A percentile compares a stretch with the other conserved stretches of the same genome.
These are phyloP conservation scores for Suillus subaureus DNA, from an alignment of 768 basidiomycete genomes.

Conservation along the genomic window DNA sequence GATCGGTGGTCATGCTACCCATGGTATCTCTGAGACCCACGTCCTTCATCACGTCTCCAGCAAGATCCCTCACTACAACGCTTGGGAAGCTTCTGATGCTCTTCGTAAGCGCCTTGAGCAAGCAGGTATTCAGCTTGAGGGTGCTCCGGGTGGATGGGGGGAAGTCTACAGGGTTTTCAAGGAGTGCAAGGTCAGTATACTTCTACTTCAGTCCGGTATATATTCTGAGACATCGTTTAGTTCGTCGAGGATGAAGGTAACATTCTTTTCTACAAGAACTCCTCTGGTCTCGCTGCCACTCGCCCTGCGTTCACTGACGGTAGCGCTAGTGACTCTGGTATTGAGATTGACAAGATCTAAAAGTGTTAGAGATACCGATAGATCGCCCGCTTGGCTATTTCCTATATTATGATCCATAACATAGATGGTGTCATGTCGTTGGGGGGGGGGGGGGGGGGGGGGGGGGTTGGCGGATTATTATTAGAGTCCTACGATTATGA, in stretches of 20 bases:
- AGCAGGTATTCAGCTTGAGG: slow-evolving; percentile 63
- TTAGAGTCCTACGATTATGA: background rate
- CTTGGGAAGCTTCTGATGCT: slow-evolving; percentile 91
- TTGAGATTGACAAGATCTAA: slow-evolving; percentile 51
- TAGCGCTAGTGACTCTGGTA: slow-evolving; percentile 64
- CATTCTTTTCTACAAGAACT: slow-evolving; percentile 91
- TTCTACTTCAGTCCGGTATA: background rate
- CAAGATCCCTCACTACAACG: slow-evolving; percentile 96
- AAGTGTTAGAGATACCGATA: slow-evolving; percentile 1
- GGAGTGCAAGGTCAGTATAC: slow-evolving; percentile 65
- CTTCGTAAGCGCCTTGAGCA: slow-evolving; percentile 72
- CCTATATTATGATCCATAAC: background rate
- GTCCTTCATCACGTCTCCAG: slow-evolving; percentile 89
- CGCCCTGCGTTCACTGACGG: slow-evolving; percentile 67
- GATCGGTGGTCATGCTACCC: slow-evolving; percentile 82
- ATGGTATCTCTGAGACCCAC: slow-evolving; percentile 95
- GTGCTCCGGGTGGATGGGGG: slow-evolving; percentile 76
- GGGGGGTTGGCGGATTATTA: background rate
- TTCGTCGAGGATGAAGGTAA: slow-evolving; percentile 96
- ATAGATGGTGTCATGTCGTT: background rate
- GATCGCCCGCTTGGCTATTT: background rate
- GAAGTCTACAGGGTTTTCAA: slow-evolving; percentile 78
- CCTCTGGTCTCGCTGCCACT: slow-evolving; percentile 71
- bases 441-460: no score
- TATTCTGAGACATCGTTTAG: slow-evolving; percentile 31